Evolutionary conservation across 2,329 filamentous ascomycete species (phyloP), one percentile per base, ranked within the genome.

Genomic region (Colletotrichum sp.): DNA sequence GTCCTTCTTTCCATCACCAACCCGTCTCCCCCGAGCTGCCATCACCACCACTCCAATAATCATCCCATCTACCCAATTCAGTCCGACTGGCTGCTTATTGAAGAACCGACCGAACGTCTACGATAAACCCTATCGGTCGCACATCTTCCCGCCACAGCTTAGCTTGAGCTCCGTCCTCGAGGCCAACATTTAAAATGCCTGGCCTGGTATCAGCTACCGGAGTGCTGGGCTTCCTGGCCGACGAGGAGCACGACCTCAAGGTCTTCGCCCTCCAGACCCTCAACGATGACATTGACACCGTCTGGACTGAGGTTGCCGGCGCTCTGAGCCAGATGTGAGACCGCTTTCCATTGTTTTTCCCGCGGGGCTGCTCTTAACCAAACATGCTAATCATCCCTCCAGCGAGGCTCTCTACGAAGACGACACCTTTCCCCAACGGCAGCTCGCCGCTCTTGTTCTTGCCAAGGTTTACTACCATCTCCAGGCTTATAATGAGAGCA

Each of bases 381-480:
- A 78, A 71, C 24, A 18, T 70, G 43, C 58, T 66, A 59, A 55
- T 29, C 21, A 47, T 58, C 33, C 11, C 47, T 73, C 75, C 82
- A 98, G 96, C 86, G 97, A 99, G 90, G 95, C 95, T 69, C 91
- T 99, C 65, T 99, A 98, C 85, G 97, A 99, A 89, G 96, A 99
- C 86, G 95, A 98, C 80, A 90, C 91, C 74, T 99, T 99, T 81
- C 94, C 96, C 63, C 94, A 99, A 84, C 95, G 96, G 81, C 94
- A 97, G 83, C 93, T 99, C 70, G 97, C 97, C 69, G 97, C 97
- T 68, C 90, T 99, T 64, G 95, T 99, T 69, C 94, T 98, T 57
- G 94, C 97, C 79, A 99, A 99, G 89, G 95, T 98, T 78, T 99
- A 98, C 87, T 99, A 98, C 83, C 97, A 99, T 83, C 92, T 99